Evolutionary conservation across 768 basidiomycete species (phyloP).

Genomic region (Thelephora ganbajun): DNA sequence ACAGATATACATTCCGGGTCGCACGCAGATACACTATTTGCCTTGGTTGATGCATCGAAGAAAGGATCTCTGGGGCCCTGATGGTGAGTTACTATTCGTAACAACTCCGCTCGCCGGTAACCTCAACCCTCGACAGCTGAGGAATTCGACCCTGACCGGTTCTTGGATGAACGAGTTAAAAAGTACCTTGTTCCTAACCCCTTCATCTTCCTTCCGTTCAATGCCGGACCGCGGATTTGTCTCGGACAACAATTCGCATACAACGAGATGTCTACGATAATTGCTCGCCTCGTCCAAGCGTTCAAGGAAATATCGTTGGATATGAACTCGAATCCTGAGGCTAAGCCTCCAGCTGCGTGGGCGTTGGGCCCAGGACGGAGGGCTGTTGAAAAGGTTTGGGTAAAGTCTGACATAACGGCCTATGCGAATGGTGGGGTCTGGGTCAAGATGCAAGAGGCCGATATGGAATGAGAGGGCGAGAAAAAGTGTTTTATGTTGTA

Average conservation of each 20-base stretch:
- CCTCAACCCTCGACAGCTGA: background rate
- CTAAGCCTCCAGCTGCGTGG: conserved; percentile 6
- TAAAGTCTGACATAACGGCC: conserved; percentile 25
- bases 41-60: conserved; percentile 21
- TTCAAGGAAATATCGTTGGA: conserved; percentile 10
- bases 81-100: conserved; percentile 16
- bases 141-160: conserved; percentile 48
- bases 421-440: conserved; percentile 33
- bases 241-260: conserved; percentile 23
- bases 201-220: conserved; percentile 30
- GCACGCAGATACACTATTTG: conserved; percentile 18
- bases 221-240: conserved; percentile 20
- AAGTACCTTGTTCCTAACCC: conserved; percentile 40
- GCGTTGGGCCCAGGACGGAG: conserved; percentile 14
- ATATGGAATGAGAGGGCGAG: background rate
- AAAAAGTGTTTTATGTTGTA: no score
- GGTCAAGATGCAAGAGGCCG: conserved; percentile 25
- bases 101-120: background rate
- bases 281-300: conserved; percentile 12
- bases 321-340: conserved; percentile 9
- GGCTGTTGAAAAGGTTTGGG: conserved; percentile 25
- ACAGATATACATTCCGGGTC: conserved; percentile 27
- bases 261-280: conserved; percentile 16
- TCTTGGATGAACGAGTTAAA: conserved; percentile 37
- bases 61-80: conserved; percentile 42